phyloP scores from a whole-genome alignment of 768 basidiomycete species.

The Psilocybe tampanensis region DNA sequence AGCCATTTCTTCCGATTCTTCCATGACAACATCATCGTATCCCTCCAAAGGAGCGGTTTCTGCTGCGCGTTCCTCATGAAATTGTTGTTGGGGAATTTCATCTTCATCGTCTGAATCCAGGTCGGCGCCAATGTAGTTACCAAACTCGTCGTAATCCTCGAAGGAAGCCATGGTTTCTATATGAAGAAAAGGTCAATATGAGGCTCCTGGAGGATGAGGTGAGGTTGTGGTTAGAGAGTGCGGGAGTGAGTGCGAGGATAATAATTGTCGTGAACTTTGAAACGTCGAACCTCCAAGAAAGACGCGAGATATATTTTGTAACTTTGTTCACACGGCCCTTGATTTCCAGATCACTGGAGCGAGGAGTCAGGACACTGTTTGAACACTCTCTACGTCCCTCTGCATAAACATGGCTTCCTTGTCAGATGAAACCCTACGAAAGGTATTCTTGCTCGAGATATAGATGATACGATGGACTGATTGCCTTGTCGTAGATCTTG shows the following conservation, averaged over 20 bases:
- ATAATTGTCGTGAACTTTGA: not conserved
- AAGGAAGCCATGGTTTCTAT: slow-evolving; percentile 48
- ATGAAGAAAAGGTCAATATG: not conserved
- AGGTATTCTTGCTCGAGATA: slow-evolving; percentile 43
- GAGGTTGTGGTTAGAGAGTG: not conserved
- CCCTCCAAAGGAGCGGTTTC: slow-evolving; percentile 72
- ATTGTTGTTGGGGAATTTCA: slow-evolving; percentile 53
- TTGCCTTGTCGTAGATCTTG: slow-evolving; percentile 65
- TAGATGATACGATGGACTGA: slow-evolving; percentile 4
- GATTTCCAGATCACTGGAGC: no score
- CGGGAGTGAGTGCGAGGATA: not conserved
- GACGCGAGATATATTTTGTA: slow-evolving; percentile 27
- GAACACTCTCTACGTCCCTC: not conserved
- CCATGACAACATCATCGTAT: slow-evolving; percentile 72
- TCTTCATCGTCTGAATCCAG: slow-evolving; percentile 87
- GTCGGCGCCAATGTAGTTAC: slow-evolving; percentile 97
- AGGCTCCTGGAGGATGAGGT: not conserved
- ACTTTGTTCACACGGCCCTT: slow-evolving; percentile 29
- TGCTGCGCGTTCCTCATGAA: slow-evolving; percentile 34
- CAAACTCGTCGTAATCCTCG: slow-evolving; percentile 93
- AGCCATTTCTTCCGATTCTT: slow-evolving; percentile 55
- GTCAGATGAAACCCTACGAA: slow-evolving; percentile 82
- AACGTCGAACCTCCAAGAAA: slow-evolving; percentile 11
- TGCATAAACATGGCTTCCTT: slow-evolving; percentile 50
- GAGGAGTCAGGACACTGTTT: no score